Base-by-base conservation (phyloP, 2,329 filamentous ascomycete species). In the Cladophialophora exuberans region DNA sequence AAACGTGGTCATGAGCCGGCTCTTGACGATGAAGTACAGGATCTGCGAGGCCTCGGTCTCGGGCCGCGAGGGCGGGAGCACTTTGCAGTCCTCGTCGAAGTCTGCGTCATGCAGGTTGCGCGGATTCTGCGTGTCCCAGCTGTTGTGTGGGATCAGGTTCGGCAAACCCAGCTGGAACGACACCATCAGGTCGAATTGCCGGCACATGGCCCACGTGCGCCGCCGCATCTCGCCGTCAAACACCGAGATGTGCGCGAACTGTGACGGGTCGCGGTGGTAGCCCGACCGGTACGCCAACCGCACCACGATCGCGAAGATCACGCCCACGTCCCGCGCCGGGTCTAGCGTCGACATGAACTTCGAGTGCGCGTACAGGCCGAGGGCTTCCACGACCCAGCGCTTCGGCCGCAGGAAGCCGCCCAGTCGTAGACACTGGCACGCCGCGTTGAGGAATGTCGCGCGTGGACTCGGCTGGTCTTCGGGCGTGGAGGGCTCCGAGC, bases 121-220 rank as follows among this genome's bases (percentile, higher is more conserved):
- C 4, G 84, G 84, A n/a, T 78, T 65, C 6, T 71, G 66, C 0
- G 82, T 83, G 64, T 88, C 85, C 38, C 77, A 81, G 48, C 85
- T 81, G 59, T 84, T 80, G 22, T 78, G 75, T 52, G 81, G 75
- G 38, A 86, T 76, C 72, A 84, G 83, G 57, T 79, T 79, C 5
- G 85, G 85, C 11, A 88, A 70, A 1, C 85, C 85, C 56, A 87
- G 76, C 62, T 87, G 83, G 63, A 86, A 86, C 1, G 82, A 79
- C 1, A 83, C 76, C 13, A 88, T 70, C 2, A 81, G 70, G 62
- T 88, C 85, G 47, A 87, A 74, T 65, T 86, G 83, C 23, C 65
- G 66, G 6, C 74, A 57, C 30, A 70, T 62, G 15, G 66, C 63
- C 75, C 75, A 78, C 2, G 71, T 48, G 9, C 75, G 71, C 15